A percentile compares a stretch with the other conserved stretches of the same genome.
Conservation (phyloP, 2,329 filamentous ascomycete species). For the Trichoderma asperellum region DNA sequence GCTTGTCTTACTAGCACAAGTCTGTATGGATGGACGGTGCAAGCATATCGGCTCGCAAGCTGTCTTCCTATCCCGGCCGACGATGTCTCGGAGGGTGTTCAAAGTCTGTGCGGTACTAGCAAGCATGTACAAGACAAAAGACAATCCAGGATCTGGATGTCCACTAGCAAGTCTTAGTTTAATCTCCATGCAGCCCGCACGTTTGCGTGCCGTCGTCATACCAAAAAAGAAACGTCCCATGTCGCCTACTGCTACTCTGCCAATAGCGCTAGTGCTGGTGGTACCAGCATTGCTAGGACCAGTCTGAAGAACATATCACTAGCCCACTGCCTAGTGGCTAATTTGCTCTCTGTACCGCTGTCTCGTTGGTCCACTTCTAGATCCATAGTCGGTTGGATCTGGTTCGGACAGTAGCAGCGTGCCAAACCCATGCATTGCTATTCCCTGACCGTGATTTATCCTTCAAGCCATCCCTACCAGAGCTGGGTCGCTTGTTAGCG, state of each 20-base stretch:
- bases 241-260: slow-evolving; percentile 12
- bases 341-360: slow-evolving; percentile 33
- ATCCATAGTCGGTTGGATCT: slow-evolving; percentile 45
- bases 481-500: slow-evolving; percentile 38
- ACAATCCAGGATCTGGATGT: slow-evolving; percentile 28
- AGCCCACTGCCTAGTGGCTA: neutral
- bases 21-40: slow-evolving; percentile 18
- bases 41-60: neutral
- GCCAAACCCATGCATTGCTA: slow-evolving; percentile 30
- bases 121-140: slow-evolving; percentile 11
- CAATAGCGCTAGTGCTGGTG: neutral
- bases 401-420: slow-evolving; percentile 37
- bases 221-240: slow-evolving; percentile 33
- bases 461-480: slow-evolving; percentile 40
- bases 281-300: neutral
- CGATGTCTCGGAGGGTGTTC: slow-evolving; percentile 27
- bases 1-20: slow-evolving; percentile 5
- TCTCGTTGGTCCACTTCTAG: slow-evolving; percentile 43
- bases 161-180: slow-evolving; percentile 34
- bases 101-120: neutral
- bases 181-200: slow-evolving; percentile 42
- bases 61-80: slow-evolving; percentile 14
- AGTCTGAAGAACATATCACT: neutral
- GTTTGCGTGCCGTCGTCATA: slow-evolving; percentile 36
- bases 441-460: slow-evolving; percentile 41